Conservation (phyloP, 345 rosid genomes). For the Passiflora organensis region DNA sequence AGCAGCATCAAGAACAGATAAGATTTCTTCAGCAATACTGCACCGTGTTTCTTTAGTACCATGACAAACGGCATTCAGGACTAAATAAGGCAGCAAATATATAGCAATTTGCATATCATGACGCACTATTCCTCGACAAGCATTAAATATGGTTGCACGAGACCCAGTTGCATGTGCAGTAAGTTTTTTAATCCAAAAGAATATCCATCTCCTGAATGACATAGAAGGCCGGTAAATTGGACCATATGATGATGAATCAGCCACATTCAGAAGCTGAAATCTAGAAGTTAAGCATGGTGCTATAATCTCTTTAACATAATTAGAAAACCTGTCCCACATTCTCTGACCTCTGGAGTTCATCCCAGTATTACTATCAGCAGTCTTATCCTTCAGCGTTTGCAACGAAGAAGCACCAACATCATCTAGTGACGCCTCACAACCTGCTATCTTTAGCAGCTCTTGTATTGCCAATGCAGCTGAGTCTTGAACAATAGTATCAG, state of each 20-base stretch:
- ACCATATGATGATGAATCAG: slow-evolving; percentile 63
- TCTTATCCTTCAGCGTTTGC: slow-evolving; percentile 31
- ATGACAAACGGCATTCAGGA: slow-evolving; percentile 79
- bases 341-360: slow-evolving; percentile 70
- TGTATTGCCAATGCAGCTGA: slow-evolving; percentile 98
- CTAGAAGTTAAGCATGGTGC: slow-evolving; percentile 96
- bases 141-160: slow-evolving; percentile 76
- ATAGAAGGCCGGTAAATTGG: slow-evolving; percentile 83
- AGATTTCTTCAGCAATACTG: slow-evolving; percentile 80
- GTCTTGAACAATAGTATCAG: slow-evolving; percentile 87
- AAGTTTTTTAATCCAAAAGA: slow-evolving; percentile 75
- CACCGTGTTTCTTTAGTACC: slow-evolving; percentile 77
- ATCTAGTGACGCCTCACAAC: slow-evolving; percentile 92
- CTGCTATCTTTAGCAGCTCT: slow-evolving; percentile 90
- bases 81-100: slow-evolving; percentile 88
- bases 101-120: slow-evolving; percentile 92
- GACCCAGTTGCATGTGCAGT: slow-evolving; percentile 84
- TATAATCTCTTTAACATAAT: slow-evolving; percentile 89
- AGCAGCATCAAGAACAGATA: slow-evolving; percentile 85
- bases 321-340: slow-evolving; percentile 89
- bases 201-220: slow-evolving; percentile 97
- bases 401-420: slow-evolving; percentile 45
- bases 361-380: slow-evolving; percentile 31
- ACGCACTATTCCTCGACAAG: slow-evolving; percentile 95
- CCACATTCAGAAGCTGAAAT: slow-evolving; percentile 83